Evolutionary conservation across 2,329 filamentous ascomycete genomes (phyloP).

Genomic region (Fusarium sp.): DNA sequence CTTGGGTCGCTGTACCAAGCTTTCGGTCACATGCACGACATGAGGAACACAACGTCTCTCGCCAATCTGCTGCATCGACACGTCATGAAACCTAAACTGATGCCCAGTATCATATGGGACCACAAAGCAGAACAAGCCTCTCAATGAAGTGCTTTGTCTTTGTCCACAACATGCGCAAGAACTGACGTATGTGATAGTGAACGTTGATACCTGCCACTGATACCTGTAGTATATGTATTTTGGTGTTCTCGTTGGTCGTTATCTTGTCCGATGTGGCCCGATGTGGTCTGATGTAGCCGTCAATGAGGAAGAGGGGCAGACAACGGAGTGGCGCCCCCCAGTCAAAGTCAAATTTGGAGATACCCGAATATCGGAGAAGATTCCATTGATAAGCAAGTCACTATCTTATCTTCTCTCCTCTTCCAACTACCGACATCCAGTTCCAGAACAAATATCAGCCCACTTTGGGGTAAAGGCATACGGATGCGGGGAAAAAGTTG

Average conservation of each 20-base stretch:
- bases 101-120: not conserved
- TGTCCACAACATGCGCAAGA: not conserved
- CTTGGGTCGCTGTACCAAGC: not conserved
- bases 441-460: constrained; percentile 12
- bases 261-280: not conserved
- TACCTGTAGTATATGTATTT: not conserved
- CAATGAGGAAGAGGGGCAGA: not conserved
- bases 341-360: not conserved
- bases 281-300: not conserved
- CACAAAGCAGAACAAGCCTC: not conserved
- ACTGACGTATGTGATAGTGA: not conserved
- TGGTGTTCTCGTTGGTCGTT: not conserved
- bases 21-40: not conserved
- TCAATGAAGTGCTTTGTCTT: not conserved
- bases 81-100: not conserved
- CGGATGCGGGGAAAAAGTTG: constrained; percentile 14
- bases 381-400: not conserved
- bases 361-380: not conserved
- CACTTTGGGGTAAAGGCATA: constrained; percentile 25
- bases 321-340: not conserved
- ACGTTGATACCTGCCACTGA: not conserved
- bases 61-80: not conserved
- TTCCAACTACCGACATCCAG: constrained; percentile 16
- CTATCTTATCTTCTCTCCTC: not conserved
- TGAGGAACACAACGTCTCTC: not conserved